These are phyloP conservation scores for Blepharisma stoltei DNA, from an alignment of 73 alveolate genomes.

Conservation along the genomic window DNA sequence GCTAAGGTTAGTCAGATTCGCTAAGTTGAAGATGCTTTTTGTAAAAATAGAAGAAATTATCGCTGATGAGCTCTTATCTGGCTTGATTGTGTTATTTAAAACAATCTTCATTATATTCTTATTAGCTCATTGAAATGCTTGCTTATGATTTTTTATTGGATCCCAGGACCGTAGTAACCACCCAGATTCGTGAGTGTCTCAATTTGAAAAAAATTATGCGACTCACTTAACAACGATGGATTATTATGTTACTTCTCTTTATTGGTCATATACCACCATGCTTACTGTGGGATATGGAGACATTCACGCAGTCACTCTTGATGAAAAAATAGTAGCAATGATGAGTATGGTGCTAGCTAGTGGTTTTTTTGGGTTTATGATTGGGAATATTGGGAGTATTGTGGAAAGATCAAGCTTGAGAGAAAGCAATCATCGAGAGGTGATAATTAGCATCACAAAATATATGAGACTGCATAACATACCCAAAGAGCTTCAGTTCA, in stretches of 20 bases:
- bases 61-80: too few species aligned
- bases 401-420: not conserved
- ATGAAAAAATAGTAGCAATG: not conserved
- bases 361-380: conserved; percentile 9
- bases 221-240: not conserved
- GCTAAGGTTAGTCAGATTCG: conserved; percentile 2
- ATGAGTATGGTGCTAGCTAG: not conserved
- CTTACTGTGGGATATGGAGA: conserved; percentile 35
- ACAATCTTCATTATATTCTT: not conserved
- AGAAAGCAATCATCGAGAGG: not conserved
- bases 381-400: conserved; percentile 12
- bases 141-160: not conserved
- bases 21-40: too few species aligned
- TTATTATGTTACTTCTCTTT: conserved; percentile 14
- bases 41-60: too few species aligned
- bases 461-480: not conserved
- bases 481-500: conserved; percentile 1
- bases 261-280: conserved; percentile 28
- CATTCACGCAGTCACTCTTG: conserved; percentile 1
- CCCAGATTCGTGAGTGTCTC: not conserved
- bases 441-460: not conserved
- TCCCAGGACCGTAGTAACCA: not conserved
- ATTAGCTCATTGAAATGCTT: conserved; percentile 21
- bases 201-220: not conserved
- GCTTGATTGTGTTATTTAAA: too few species aligned